A percentile compares a stretch with the other conserved stretches of the same genome.
Evolutionary conservation across 192 early-diverging fungal species (phyloP).

Genomic region (Linnemannia exigua): DNA sequence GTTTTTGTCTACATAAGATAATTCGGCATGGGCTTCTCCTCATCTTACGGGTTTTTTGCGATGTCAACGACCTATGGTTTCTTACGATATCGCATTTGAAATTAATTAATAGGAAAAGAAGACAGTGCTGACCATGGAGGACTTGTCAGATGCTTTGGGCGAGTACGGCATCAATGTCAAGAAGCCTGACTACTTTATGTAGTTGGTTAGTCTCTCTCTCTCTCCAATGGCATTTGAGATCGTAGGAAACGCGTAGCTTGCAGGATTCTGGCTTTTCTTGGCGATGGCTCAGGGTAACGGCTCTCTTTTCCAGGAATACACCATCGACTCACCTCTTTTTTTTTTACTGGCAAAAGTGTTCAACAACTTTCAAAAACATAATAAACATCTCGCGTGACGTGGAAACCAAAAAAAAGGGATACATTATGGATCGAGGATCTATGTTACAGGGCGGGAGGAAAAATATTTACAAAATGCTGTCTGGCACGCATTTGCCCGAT

Average conservation of each 20-base stretch:
- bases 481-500: too few species aligned
- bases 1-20: not conserved
- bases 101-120: constrained; percentile 75
- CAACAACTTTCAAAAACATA: not conserved
- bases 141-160: constrained; percentile 87
- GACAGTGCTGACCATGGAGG: constrained; percentile 94
- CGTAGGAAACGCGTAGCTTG: too few species aligned
- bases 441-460: not conserved
- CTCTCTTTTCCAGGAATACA: too few species aligned
- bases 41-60: too few species aligned
- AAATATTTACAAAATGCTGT: not conserved
- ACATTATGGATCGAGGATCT: not conserved
- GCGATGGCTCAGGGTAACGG: too few species aligned
- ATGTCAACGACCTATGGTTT: too few species aligned
- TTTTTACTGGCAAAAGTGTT: not conserved
- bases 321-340: too few species aligned
- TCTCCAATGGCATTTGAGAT: too few species aligned
- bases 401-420: not conserved
- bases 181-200: constrained; percentile 91
- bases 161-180: constrained; percentile 97
- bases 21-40: not conserved
- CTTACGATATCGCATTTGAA: not conserved
- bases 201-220: too few species aligned
- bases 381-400: not conserved
- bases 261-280: not conserved